These are phyloP conservation scores for Candida glaebosa DNA, from an alignment of 805 yeast genomes.

Conservation along the genomic window DNA sequence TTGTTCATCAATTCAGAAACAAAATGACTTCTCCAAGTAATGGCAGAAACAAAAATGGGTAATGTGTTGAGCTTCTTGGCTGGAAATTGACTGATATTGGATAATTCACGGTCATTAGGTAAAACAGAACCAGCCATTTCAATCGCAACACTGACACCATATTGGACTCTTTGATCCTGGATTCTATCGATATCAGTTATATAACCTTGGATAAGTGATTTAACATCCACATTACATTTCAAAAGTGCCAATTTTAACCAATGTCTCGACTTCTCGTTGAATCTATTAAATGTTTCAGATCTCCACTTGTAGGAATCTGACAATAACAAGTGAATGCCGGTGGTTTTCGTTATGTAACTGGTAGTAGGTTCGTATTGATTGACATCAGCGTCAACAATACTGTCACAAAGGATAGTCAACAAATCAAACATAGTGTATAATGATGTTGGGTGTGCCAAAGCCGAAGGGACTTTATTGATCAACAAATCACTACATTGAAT, in stretches of 20 bases:
- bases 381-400: slow-evolving; percentile 78
- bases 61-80: slow-evolving; percentile 50
- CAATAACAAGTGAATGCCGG: slow-evolving; percentile 52
- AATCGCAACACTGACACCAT: slow-evolving; percentile 87
- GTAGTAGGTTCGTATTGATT: slow-evolving; percentile 85
- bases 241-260: slow-evolving; percentile 66
- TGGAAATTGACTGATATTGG: slow-evolving; percentile 40
- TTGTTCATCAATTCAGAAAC: slow-evolving; percentile 31
- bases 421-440: slow-evolving; percentile 80
- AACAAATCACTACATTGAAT: slow-evolving; percentile 70
- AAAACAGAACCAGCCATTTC: slow-evolving; percentile 78
- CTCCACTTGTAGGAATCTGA: slow-evolving; percentile 82
- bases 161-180: slow-evolving; percentile 43
- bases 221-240: slow-evolving; percentile 68
- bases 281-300: slow-evolving; percentile 54
- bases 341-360: slow-evolving; percentile 44
- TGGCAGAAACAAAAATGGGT: slow-evolving; percentile 73
- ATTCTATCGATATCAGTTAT: slow-evolving; percentile 45
- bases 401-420: slow-evolving; percentile 69
- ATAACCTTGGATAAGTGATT: slow-evolving; percentile 74
- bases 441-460: slow-evolving; percentile 70
- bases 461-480: slow-evolving; percentile 65
- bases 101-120: slow-evolving; percentile 64
- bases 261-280: slow-evolving; percentile 54
- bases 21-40: slow-evolving; percentile 60